Percentiles rank a stretch among this genome's conserved stretches.
phyloP scores from a whole-genome alignment of 2,329 filamentous ascomycete species.

The Aspergillus fumigatus region DNA sequence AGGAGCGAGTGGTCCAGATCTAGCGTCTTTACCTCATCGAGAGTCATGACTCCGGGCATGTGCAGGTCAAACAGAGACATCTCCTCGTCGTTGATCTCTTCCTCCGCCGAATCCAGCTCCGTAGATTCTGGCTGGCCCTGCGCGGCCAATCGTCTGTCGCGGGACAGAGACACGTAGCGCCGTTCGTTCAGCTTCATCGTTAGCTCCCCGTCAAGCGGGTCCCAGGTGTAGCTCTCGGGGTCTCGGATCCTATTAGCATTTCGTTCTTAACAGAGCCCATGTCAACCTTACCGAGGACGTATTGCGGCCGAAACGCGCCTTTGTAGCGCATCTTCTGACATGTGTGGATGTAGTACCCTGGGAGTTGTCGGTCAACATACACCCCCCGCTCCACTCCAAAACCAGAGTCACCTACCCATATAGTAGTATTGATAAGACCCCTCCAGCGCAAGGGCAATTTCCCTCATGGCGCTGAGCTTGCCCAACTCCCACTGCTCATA shows the following conservation, averaged over 20 bases:
- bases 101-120: conserved; percentile 8
- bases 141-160: conserved; percentile 25
- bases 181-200: conserved; percentile 38
- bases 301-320: conserved; percentile 43
- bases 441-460: conserved; percentile 54
- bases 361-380: background rate
- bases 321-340: conserved; percentile 52
- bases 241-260: conserved; percentile 26
- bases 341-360: conserved; percentile 59
- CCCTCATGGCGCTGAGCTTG: conserved; percentile 58
- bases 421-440: conserved; percentile 58
- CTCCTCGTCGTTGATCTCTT: conserved; percentile 35
- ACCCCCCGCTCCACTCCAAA: background rate
- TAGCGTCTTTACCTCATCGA: conserved; percentile 38
- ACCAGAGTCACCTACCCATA: conserved; percentile 48
- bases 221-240: conserved; percentile 44
- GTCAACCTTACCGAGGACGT: conserved; percentile 41
- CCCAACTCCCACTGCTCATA: conserved; percentile 59
- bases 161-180: conserved; percentile 43
- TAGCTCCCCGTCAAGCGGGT: conserved; percentile 41
- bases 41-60: conserved; percentile 44
- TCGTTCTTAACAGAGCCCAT: background rate
- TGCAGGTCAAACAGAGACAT: conserved; percentile 43
- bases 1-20: conserved; percentile 44
- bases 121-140: background rate